Evolutionary conservation across 441 rosid genomes (phyloP), one percentile per base, ranked within the genome.

Genomic region (Aleurites moluccanus): DNA sequence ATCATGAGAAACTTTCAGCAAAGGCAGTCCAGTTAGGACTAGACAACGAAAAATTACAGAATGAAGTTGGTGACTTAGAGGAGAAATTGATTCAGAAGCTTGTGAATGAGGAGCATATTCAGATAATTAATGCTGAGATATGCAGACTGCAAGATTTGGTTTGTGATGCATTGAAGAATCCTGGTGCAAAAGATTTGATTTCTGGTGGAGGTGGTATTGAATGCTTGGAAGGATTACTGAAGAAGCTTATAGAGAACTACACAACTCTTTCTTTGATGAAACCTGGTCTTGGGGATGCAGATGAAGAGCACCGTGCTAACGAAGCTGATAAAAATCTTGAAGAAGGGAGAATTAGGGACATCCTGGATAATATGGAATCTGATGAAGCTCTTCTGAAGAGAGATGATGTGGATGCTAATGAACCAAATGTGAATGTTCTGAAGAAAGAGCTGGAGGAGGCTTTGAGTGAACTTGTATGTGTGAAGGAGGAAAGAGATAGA

Each of bases 401-500:
- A 81, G 91, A 85, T 79, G 76, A 79, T 57, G 65, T 77, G 74
- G 85, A 76, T 57, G 50, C 73, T 50, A 87, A 84, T 84, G 86
- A 86, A 60, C 70, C 80, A 69, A 82, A 82, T 70, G 77, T 80
- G 71, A 81, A 75, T 72, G 75, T 78, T 79, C 83, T 92, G 84
- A 86, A 84, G 84, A 88, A 90, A 80, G 87, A 95, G 83, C 83
- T 95, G 85, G 97, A 88, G 73, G 92, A 87, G 59, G 88, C 87
- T 73, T 69, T 89, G 83, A 79, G 50, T 79, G 90, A 89, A 42
- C 86, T 92, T 78, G 83, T 74, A 79, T 79, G 64, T 67, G 83
- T 86, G 76, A 89, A 83, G 83, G 97, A 86, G 82, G 98, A 95
- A 80, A 91, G 92, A 83, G 96, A 95, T 79, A 78, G 66, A 72